These are phyloP conservation scores for Backusella circina DNA, from an alignment of 192 early-diverging fungal genomes.

Conservation along the genomic window DNA sequence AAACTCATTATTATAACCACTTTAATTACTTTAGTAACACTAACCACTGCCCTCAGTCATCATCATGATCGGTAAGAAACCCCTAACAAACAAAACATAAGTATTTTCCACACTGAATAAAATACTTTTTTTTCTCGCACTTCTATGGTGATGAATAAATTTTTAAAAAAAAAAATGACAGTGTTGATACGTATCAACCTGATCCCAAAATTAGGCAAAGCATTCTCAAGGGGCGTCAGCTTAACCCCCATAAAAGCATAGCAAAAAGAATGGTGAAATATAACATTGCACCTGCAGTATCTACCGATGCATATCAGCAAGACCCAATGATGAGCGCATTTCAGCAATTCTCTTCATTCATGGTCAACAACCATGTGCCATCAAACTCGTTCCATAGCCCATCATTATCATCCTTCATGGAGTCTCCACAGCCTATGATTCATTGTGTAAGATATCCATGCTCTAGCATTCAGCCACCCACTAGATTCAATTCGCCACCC, in stretches of 20 bases:
- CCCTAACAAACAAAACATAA: neutral
- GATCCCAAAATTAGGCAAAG: neutral
- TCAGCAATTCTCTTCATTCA: neutral
- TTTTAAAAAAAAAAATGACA: neutral
- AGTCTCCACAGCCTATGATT: neutral
- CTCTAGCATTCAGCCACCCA: neutral
- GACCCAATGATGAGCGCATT: neutral
- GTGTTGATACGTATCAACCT: neutral
- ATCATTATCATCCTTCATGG: neutral
- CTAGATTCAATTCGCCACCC: neutral
- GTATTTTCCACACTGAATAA: neutral
- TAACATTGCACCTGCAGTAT: neutral
- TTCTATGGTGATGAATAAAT: neutral
- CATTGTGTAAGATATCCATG: neutral
- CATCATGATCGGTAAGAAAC: neutral
- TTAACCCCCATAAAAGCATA: neutral
- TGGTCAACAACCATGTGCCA: neutral
- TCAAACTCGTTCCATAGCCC: neutral
- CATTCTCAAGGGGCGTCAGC: neutral
- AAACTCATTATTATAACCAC: neutral
- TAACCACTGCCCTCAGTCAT: neutral
- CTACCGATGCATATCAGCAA: neutral
- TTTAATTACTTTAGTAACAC: neutral
- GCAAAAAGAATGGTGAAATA: neutral
- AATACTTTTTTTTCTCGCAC: neutral